Percentiles rank a stretch among this genome's conserved stretches.
Conservation (phyloP, 768 basidiomycete genomes). For the Pluteus cervinus region DNA sequence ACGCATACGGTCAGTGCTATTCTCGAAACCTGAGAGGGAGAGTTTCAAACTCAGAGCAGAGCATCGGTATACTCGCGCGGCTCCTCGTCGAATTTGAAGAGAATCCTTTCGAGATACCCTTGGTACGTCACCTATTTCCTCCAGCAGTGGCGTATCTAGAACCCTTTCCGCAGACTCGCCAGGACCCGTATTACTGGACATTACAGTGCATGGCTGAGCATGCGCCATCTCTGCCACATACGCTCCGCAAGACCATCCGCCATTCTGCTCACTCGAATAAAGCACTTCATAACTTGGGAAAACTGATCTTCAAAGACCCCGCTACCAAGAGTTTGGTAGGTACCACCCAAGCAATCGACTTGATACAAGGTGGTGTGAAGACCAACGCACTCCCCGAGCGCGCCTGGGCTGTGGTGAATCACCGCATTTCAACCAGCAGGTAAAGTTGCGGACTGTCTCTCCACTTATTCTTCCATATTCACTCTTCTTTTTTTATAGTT, state of each 20-base stretch:
- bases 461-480: background rate
- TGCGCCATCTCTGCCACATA: constrained; percentile 44
- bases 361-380: constrained; percentile 66
- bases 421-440: constrained; percentile 63
- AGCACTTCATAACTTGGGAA: constrained; percentile 46
- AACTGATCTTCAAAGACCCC: constrained; percentile 33
- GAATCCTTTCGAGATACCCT: constrained; percentile 47
- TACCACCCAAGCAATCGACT: constrained; percentile 76
- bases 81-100: constrained; percentile 65
- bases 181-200: constrained; percentile 51
- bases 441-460: constrained; percentile 14
- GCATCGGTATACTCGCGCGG: constrained; percentile 75
- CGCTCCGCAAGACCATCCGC: constrained; percentile 41
- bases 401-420: constrained; percentile 65
- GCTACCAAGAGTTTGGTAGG: constrained; percentile 42
- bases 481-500: constrained; percentile 17
- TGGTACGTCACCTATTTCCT: constrained; percentile 30
- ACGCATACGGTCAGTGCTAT: constrained; percentile 55
- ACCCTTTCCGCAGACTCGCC: constrained; percentile 33
- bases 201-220: constrained; percentile 65
- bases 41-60: constrained; percentile 29
- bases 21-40: background rate
- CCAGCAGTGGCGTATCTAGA: background rate
- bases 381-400: constrained; percentile 76
- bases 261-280: constrained; percentile 41